Percentiles rank a stretch among this genome's conserved stretches.
Conservation (phyloP, 2,329 filamentous ascomycete genomes). For the Aspergillus unguis region DNA sequence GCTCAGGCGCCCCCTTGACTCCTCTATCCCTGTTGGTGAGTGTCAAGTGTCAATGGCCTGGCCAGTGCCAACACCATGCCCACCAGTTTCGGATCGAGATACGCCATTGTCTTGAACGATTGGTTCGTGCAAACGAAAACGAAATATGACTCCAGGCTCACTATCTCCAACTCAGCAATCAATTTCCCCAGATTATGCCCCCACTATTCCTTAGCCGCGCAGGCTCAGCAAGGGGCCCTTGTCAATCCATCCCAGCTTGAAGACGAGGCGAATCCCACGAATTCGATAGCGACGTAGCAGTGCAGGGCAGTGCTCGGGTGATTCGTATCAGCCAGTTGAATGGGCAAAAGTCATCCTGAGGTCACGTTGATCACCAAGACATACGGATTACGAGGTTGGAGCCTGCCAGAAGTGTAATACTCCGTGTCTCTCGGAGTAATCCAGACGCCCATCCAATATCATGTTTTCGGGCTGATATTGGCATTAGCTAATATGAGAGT, state of each 20-base stretch:
- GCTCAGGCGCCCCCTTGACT: neutral
- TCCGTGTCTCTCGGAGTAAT: neutral
- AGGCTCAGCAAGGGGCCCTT: neutral
- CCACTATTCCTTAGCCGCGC: slow-evolving; percentile 11
- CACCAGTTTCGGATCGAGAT: neutral
- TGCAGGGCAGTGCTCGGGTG: slow-evolving; percentile 6
- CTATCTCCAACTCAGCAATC: neutral
- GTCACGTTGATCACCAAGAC: neutral
- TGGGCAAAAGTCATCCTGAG: neutral
- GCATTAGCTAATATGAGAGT: neutral
- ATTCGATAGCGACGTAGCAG: neutral
- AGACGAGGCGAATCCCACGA: neutral
- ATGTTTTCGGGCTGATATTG: neutral
- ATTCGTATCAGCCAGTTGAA: slow-evolving; percentile 1
- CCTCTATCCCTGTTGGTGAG: neutral
- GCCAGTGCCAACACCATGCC: neutral
- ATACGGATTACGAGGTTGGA: neutral
- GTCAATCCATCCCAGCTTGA: neutral
- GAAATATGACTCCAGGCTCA: neutral
- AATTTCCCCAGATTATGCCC: slow-evolving; percentile 18
- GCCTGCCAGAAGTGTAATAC: neutral
- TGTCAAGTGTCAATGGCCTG: neutral
- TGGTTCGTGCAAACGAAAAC: neutral
- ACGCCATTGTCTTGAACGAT: neutral
- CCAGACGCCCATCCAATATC: neutral